These are phyloP conservation scores for Taiozyma onychis DNA, from an alignment of 1,139 yeast genomes.

Conservation along the genomic window DNA sequence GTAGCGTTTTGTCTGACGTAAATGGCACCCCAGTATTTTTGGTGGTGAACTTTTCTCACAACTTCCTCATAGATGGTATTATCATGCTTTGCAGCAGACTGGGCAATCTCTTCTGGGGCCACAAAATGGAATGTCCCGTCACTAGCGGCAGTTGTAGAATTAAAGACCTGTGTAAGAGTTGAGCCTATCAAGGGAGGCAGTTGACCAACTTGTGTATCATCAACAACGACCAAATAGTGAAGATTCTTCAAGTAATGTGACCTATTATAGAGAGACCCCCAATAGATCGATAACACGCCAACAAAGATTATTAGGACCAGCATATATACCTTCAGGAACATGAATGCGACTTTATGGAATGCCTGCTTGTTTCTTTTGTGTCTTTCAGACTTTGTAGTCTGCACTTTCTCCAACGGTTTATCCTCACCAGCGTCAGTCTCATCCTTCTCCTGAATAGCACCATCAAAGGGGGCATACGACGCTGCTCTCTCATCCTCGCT, in stretches of 20 bases:
- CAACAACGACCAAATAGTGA: slow-evolving; percentile 38
- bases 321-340: slow-evolving; percentile 7
- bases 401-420: background rate
- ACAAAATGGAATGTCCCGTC: slow-evolving; percentile 13
- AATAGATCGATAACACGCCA: slow-evolving; percentile 39
- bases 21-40: slow-evolving; percentile 44
- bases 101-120: slow-evolving; percentile 3
- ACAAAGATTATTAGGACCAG: slow-evolving; percentile 9
- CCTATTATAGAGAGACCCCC: slow-evolving; percentile 52
- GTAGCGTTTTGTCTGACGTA: slow-evolving; percentile 38
- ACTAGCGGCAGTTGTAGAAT: slow-evolving; percentile 5
- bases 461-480: background rate
- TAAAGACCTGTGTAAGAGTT: slow-evolving; percentile 5
- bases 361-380: slow-evolving; percentile 9
- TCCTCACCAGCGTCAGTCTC: background rate
- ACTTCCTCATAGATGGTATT: slow-evolving; percentile 12
- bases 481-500: background rate
- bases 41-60: slow-evolving; percentile 32
- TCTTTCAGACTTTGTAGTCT: background rate
- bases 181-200: slow-evolving; percentile 7
- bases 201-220: slow-evolving; percentile 26
- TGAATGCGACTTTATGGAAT: slow-evolving; percentile 10
- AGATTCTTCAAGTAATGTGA: slow-evolving; percentile 33
- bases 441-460: background rate
- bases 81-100: slow-evolving; percentile 8